Percentiles rank a stretch among this genome's conserved stretches.
Evolutionary conservation across 148 eudicot species (phyloP).

Genomic region (Agrostemma githago): DNA sequence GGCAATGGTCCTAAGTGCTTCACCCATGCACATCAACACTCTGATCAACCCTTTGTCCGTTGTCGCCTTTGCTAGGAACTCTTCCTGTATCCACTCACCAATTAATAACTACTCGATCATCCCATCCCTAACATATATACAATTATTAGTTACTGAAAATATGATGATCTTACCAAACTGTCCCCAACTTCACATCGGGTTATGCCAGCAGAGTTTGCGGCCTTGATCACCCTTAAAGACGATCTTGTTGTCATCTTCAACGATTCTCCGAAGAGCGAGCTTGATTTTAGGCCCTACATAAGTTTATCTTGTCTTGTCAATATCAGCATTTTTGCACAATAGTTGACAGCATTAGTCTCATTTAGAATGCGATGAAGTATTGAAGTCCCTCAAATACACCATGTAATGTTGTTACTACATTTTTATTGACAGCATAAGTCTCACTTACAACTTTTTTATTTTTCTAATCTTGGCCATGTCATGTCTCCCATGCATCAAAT

Average conservation of each 20-base stretch:
- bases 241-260: constrained; percentile 53
- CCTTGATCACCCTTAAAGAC: constrained; percentile 48
- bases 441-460: no score
- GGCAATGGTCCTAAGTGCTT: constrained; percentile 85
- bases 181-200: constrained; percentile 84
- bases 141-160: no score
- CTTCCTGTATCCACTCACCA: constrained; percentile 51
- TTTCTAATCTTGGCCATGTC: no score
- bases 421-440: no score
- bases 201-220: constrained; percentile 38
- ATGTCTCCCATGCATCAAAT: no score
- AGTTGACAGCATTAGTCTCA: neutral
- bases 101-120: neutral
- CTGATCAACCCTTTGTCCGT: constrained; percentile 78
- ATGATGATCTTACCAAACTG: constrained; percentile 67
- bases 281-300: constrained; percentile 68
- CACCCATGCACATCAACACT: constrained; percentile 88
- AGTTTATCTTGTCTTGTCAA: neutral
- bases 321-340: neutral
- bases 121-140: no score
- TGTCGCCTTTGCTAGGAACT: constrained; percentile 80
- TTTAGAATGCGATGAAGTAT: neutral
- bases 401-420: no score
- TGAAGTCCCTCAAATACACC: no score
- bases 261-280: constrained; percentile 72